A percentile compares a stretch with the other conserved stretches of the same genome.
Evolutionary conservation across 495 filamentous ascomycete species (phyloP).

Genomic region (Rostrohypoxylon terebratum): DNA sequence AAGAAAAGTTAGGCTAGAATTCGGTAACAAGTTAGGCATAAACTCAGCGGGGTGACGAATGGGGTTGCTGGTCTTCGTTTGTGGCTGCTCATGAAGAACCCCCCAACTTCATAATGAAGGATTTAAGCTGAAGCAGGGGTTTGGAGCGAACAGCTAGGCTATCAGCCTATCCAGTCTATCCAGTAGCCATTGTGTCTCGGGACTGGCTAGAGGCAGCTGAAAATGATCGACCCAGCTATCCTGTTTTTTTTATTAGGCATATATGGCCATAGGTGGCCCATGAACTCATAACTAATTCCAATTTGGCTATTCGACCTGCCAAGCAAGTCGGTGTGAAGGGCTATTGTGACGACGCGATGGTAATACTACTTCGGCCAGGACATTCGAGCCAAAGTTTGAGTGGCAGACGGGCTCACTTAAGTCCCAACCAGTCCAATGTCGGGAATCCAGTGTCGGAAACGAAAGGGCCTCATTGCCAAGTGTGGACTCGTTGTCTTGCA

Average conservation of each 20-base stretch:
- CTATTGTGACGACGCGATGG: background rate
- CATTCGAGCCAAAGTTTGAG: background rate
- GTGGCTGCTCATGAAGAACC: conserved; percentile 10
- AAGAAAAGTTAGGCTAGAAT: conserved; percentile 26
- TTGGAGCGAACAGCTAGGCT: background rate
- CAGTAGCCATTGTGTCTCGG: conserved; percentile 7
- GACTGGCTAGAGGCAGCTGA: conserved; percentile 5
- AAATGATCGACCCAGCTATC: conserved; percentile 11
- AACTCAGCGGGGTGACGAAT: conserved; percentile 21
- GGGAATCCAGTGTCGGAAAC: background rate
- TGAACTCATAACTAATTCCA: conserved; percentile 5
- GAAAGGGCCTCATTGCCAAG: background rate
- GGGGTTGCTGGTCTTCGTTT: conserved; percentile 9
- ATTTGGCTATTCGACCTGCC: conserved; percentile 16
- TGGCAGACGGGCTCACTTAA: background rate
- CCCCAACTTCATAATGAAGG: conserved; percentile 20
- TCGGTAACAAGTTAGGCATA: conserved; percentile 41
- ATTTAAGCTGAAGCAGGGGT: conserved; percentile 2
- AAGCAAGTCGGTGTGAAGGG: conserved; percentile 11
- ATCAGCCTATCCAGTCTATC: background rate
- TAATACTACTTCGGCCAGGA: background rate
- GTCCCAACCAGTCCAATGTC: background rate
- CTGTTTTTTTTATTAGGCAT: conserved; percentile 23
- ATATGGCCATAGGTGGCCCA: conserved; percentile 5
- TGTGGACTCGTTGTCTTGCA: background rate